Percentiles rank a stretch among this genome's conserved stretches.
Evolutionary conservation across 495 filamentous ascomycete genomes (phyloP).

Genomic region (Daldinia concentrica): DNA sequence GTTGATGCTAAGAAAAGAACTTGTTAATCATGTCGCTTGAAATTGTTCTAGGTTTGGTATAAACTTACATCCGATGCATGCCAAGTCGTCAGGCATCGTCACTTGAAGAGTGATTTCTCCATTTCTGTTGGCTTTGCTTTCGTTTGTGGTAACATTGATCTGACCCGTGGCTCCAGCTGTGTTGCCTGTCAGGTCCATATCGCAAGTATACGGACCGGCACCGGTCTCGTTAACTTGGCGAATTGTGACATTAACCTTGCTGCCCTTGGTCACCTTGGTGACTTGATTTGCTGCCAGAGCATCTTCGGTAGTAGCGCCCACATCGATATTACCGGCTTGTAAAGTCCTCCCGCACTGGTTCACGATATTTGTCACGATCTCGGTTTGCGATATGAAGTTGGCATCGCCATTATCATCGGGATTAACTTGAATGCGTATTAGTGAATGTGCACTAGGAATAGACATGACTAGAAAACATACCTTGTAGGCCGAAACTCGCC

Average conservation of each 20-base stretch:
- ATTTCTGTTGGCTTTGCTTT: constrained; percentile 50
- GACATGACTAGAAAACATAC: constrained; percentile 21
- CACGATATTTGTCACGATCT: constrained; percentile 55
- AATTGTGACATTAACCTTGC: constrained; percentile 50
- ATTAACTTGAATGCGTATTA: constrained; percentile 45
- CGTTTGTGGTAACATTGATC: constrained; percentile 49
- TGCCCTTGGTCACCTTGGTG: constrained; percentile 53
- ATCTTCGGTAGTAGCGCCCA: constrained; percentile 61
- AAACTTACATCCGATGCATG: constrained; percentile 49
- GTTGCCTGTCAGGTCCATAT: constrained; percentile 55
- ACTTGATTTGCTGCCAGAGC: constrained; percentile 53
- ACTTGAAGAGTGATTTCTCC: constrained; percentile 56
- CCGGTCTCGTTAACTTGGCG: constrained; percentile 63
- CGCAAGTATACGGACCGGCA: constrained; percentile 62
- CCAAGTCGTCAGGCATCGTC: constrained; percentile 51
- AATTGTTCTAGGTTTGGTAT: neutral
- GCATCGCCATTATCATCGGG: constrained; percentile 53
- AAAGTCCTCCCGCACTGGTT: constrained; percentile 60
- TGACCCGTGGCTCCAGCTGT: constrained; percentile 48
- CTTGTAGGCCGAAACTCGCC: constrained; percentile 51
- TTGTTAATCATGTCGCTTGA: neutral
- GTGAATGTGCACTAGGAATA: neutral
- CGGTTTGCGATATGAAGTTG: constrained; percentile 60
- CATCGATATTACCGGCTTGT: constrained; percentile 61
- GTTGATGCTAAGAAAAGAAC: constrained; percentile 46